A percentile compares a stretch with the other conserved stretches of the same genome.
phyloP scores from a whole-genome alignment of 805 yeast genomes.

The Yamadazyma endophytica region DNA sequence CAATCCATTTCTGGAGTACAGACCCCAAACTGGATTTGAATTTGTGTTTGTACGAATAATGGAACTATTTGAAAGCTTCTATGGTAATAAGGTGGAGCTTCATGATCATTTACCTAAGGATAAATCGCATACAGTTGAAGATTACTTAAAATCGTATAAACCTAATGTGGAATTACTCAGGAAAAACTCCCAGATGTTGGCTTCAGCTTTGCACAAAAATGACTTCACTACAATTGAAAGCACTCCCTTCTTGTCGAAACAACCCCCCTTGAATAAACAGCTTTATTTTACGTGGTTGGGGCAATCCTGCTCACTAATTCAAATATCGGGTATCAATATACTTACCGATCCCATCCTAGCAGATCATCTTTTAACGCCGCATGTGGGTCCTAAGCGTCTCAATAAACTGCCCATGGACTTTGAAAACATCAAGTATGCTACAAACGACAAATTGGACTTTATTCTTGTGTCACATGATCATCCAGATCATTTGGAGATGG shows the following conservation, averaged over 20 bases:
- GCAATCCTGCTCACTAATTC: slow-evolving; percentile 78
- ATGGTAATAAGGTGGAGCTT: slow-evolving; percentile 32
- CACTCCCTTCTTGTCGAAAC: background rate
- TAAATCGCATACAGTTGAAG: slow-evolving; percentile 45
- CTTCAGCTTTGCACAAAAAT: slow-evolving; percentile 16
- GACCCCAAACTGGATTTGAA: slow-evolving; percentile 87
- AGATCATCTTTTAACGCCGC: slow-evolving; percentile 56
- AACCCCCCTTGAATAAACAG: slow-evolving; percentile 41
- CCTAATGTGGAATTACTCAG: slow-evolving; percentile 53
- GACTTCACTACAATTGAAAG: slow-evolving; percentile 3
- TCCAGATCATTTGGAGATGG: slow-evolving; percentile 86
- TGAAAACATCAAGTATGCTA: slow-evolving; percentile 45
- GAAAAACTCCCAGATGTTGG: slow-evolving; percentile 27
- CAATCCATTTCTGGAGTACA: slow-evolving; percentile 86
- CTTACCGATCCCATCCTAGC: slow-evolving; percentile 83
- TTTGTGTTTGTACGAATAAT: slow-evolving; percentile 68
- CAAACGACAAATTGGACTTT: slow-evolving; percentile 58
- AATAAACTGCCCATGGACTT: slow-evolving; percentile 68
- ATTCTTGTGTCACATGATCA: slow-evolving; percentile 89
- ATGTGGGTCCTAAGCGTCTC: slow-evolving; percentile 82
- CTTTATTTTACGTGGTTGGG: slow-evolving; percentile 87
- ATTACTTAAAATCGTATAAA: slow-evolving; percentile 51
- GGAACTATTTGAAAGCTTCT: slow-evolving; percentile 61
- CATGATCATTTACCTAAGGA: slow-evolving; percentile 29
- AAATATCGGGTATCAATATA: slow-evolving; percentile 66